Conservation (phyloP, 1,139 yeast genomes). For the Geotrichum macrosporum region DNA sequence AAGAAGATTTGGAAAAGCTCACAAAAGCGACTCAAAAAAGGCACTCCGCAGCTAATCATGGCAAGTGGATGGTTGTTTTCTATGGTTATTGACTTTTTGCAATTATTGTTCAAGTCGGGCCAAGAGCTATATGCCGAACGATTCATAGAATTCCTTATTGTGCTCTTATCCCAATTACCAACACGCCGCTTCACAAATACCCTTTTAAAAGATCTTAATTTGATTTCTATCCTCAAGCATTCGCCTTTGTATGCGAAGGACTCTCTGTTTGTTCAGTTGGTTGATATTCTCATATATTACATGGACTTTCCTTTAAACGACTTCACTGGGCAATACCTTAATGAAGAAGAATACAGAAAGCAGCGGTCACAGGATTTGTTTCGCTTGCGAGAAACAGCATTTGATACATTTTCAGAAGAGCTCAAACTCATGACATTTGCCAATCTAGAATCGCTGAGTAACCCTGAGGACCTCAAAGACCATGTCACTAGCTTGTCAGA, state of each 20-base stretch:
- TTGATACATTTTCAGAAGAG: constrained; percentile 27
- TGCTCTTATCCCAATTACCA: constrained; percentile 42
- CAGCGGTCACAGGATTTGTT: constrained; percentile 24
- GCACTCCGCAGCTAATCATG: constrained; percentile 20
- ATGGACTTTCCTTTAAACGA: constrained; percentile 45
- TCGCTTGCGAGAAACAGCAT: constrained; percentile 29
- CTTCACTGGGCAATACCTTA: constrained; percentile 39
- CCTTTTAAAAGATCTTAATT: constrained; percentile 35
- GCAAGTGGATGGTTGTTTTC: constrained; percentile 31
- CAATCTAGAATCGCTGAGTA: constrained; percentile 33
- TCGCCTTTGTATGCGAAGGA: constrained; percentile 14
- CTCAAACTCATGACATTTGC: constrained; percentile 34
- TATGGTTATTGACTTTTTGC: constrained; percentile 23
- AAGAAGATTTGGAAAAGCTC: constrained; percentile 33
- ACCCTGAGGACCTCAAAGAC: constrained; percentile 30
- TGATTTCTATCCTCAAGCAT: constrained; percentile 24
- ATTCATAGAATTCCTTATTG: constrained; percentile 34
- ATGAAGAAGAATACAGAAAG: constrained; percentile 25
- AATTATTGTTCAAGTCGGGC: constrained; percentile 1
- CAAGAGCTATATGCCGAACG: constrained; percentile 14
- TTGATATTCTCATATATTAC: constrained; percentile 33
- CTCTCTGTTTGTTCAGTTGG: constrained; percentile 17
- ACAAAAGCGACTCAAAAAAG: constrained; percentile 25
- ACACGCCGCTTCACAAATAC: constrained; percentile 42
- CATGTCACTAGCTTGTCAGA: constrained; percentile 28